phyloP scores from a whole-genome alignment of 2,329 filamentous ascomycete genomes.

The Diaporthe nobilis region DNA sequence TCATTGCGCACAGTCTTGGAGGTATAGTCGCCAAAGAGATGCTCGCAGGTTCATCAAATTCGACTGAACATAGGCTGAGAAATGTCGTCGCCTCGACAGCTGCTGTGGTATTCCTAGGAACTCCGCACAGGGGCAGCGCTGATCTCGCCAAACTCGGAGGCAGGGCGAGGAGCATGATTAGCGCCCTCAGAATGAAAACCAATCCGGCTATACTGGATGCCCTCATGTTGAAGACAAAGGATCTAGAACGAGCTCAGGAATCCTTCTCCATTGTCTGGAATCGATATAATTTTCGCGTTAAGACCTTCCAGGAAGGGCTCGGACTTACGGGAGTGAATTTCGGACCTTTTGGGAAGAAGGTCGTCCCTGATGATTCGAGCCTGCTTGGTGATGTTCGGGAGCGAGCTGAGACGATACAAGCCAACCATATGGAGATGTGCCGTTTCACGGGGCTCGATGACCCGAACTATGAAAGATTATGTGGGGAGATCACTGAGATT shows the following conservation, averaged over 20 bases:
- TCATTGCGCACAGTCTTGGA: slow-evolving; percentile 11
- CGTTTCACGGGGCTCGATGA: not conserved
- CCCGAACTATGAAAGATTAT: not conserved
- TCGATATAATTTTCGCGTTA: not conserved
- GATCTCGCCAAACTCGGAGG: not conserved
- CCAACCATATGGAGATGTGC: slow-evolving; percentile 15
- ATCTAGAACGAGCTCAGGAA: not conserved
- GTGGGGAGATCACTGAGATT: not conserved
- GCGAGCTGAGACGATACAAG: not conserved
- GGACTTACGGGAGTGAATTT: not conserved
- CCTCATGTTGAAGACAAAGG: not conserved
- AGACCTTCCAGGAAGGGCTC: slow-evolving; percentile 3
- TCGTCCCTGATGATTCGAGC: not conserved
- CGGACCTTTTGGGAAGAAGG: not conserved
- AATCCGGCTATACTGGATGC: not conserved
- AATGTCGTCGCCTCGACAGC: not conserved
- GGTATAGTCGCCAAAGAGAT: slow-evolving; percentile 9
- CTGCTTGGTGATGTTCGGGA: slow-evolving; percentile 2
- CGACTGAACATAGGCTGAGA: not conserved
- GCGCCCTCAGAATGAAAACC: not conserved
- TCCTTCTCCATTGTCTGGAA: not conserved
- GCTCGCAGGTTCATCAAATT: not conserved
- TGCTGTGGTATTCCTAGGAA: not conserved
- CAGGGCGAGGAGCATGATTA: not conserved
- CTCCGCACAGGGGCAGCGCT: not conserved